phyloP scores from a whole-genome alignment of 1,284 basidiomycete species.

The Bondarzewia mesenterica region DNA sequence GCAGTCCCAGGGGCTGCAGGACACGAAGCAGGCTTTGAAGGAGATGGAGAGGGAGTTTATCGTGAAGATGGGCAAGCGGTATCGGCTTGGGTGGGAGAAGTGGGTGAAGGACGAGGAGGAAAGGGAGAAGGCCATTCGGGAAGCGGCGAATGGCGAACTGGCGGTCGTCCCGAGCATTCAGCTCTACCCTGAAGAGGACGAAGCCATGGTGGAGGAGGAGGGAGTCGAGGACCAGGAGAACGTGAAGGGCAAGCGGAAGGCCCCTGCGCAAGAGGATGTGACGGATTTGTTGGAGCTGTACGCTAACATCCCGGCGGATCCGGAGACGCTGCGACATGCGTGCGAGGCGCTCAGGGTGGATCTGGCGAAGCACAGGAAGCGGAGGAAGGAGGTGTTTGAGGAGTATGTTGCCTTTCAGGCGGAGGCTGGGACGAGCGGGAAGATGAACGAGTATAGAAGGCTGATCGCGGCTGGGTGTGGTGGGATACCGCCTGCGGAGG shows the following conservation, averaged over 20 bases:
- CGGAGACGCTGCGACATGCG: conserved; percentile 46
- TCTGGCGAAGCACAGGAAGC: conserved; percentile 54
- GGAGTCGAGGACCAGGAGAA: conserved; percentile 33
- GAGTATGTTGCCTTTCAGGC: conserved; percentile 75
- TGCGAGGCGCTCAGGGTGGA: conserved; percentile 60
- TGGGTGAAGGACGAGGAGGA: conserved; percentile 84
- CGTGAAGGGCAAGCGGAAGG: conserved; percentile 42
- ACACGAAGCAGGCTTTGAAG: conserved; percentile 51
- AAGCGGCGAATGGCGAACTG: conserved; percentile 47
- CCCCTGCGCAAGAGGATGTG: conserved; percentile 45
- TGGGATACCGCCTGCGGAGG: conserved; percentile 77
- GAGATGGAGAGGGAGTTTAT: conserved; percentile 63
- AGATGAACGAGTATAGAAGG: conserved; percentile 81
- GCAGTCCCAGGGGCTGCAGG: conserved; percentile 64
- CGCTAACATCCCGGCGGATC: conserved; percentile 46
- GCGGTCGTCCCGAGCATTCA: conserved; percentile 9
- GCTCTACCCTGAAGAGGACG: conserved; percentile 12
- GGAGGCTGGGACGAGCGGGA: conserved; percentile 81
- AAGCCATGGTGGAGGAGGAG: conserved; percentile 16
- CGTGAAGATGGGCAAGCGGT: conserved; percentile 72
- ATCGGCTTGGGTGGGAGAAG: conserved; percentile 83
- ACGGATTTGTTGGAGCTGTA: conserved; percentile 55
- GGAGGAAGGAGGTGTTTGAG: conserved; percentile 65
- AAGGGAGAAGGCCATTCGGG: conserved; percentile 59
- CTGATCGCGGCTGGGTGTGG: conserved; percentile 85